These are phyloP conservation scores for Sphenostylis stenocarpa DNA, from an alignment of 306 rosid species.

Conservation along the genomic window DNA sequence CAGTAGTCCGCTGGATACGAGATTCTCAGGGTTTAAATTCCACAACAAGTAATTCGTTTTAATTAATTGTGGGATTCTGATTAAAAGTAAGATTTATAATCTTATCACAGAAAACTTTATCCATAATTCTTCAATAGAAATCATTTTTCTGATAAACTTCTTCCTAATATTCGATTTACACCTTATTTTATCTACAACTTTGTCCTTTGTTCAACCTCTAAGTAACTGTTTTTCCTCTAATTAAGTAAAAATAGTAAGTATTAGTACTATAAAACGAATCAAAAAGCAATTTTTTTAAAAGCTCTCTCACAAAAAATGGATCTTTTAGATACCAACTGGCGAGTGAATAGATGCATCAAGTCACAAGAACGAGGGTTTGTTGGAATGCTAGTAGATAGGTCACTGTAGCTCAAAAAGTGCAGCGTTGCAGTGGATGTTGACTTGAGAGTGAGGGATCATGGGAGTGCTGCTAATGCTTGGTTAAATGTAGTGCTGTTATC, in stretches of 20 bases:
- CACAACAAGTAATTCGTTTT: no score
- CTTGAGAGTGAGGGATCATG: neutral
- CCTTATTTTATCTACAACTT: no score
- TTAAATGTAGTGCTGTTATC: neutral
- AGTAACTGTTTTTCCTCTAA: neutral
- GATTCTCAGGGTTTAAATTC: neutral
- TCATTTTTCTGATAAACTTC: no score
- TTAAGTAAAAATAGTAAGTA: no score
- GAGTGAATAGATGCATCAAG: neutral
- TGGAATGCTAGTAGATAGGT: neutral
- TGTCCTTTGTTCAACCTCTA: neutral
- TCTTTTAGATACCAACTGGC: neutral
- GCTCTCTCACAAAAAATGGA: no score
- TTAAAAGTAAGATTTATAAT: no score
- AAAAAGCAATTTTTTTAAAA: no score
- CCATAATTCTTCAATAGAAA: no score
- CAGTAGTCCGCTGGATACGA: neutral
- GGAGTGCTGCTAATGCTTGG: neutral
- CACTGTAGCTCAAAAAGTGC: neutral
- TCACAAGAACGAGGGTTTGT: neutral
- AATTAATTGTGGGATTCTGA: no score
- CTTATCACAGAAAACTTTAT: no score
- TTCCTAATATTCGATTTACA: no score
- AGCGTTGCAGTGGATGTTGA: constrained; percentile 21
- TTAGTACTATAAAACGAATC: no score